phyloP scores from a whole-genome alignment of 1,139 yeast species.

The Suhomyces terraborum region DNA sequence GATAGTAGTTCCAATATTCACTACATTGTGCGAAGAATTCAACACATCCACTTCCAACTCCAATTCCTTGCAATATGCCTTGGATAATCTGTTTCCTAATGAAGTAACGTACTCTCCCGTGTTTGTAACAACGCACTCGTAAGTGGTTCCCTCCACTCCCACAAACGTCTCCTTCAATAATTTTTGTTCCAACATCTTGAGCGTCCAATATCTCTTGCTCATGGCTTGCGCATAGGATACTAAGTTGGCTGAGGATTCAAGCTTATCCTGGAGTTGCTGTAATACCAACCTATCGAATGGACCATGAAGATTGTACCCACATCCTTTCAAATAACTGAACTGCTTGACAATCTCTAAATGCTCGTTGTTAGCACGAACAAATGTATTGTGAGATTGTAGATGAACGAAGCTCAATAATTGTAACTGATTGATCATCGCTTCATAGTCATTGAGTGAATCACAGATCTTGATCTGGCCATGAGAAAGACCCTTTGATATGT shows the following conservation, averaged over 20 bases:
- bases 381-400: slow-evolving; percentile 13
- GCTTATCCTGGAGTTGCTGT: slow-evolving; percentile 19
- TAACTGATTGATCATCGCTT: slow-evolving; percentile 39
- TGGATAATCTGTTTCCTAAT: slow-evolving; percentile 18
- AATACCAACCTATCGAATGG: slow-evolving; percentile 26
- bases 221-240: slow-evolving; percentile 19
- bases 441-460: slow-evolving; percentile 26
- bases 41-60: slow-evolving; percentile 49
- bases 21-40: slow-evolving; percentile 19
- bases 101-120: slow-evolving; percentile 21
- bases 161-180: slow-evolving; percentile 12
- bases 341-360: slow-evolving; percentile 16
- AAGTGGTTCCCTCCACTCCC: slow-evolving; percentile 12
- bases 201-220: slow-evolving; percentile 27
- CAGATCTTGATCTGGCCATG: slow-evolving; percentile 32
- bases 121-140: slow-evolving; percentile 33
- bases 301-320: slow-evolving; percentile 41
- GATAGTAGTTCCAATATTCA: slow-evolving; percentile 46
- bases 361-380: slow-evolving; percentile 10
- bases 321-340: slow-evolving; percentile 33
- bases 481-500: slow-evolving; percentile 31
- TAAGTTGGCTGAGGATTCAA: slow-evolving; percentile 21
- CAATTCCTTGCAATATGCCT: slow-evolving; percentile 47
- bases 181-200: slow-evolving; percentile 28
- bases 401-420: slow-evolving; percentile 37